phyloP scores from a whole-genome alignment of 2,329 filamentous ascomycete genomes.

The Hypomyces rosellus region DNA sequence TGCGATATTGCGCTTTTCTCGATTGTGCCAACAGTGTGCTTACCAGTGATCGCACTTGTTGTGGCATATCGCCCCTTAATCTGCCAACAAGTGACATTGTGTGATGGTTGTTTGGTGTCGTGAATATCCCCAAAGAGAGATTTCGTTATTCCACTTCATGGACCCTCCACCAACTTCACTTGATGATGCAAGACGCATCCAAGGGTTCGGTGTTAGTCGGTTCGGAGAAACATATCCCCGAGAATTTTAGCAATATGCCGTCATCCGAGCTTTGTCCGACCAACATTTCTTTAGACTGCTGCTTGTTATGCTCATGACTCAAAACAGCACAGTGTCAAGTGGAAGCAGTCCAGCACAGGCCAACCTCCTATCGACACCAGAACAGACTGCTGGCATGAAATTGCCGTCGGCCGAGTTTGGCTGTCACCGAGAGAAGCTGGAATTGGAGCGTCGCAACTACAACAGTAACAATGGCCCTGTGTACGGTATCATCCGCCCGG shows the following conservation, averaged over 20 bases:
- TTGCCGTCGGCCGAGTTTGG: too few species aligned
- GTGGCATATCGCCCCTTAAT: slow-evolving; percentile 48
- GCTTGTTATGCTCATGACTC: background rate
- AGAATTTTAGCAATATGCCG: background rate
- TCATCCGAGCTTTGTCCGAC: slow-evolving; percentile 8
- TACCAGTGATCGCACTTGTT: slow-evolving; percentile 52
- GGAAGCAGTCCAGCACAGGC: too few species aligned
- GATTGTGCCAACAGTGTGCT: slow-evolving; percentile 21
- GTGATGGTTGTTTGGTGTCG: slow-evolving; percentile 22
- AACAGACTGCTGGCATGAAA: too few species aligned
- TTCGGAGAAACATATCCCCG: slow-evolving; percentile 22
- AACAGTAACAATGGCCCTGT: too few species aligned
- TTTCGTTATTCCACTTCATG: slow-evolving; percentile 4
- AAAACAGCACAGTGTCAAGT: too few species aligned
- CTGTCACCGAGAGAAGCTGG: too few species aligned
- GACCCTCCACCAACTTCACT: slow-evolving; percentile 6
- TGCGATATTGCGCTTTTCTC: background rate
- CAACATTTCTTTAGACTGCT: background rate
- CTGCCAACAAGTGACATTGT: slow-evolving; percentile 34
- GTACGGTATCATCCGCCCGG: too few species aligned
- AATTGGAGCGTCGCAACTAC: too few species aligned
- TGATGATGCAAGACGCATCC: slow-evolving; percentile 24
- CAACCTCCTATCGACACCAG: too few species aligned
- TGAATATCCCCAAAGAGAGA: slow-evolving; percentile 8
- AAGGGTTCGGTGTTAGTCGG: slow-evolving; percentile 28